A percentile compares a stretch with the other conserved stretches of the same genome.
Evolutionary conservation across 2,329 filamentous ascomycete species (phyloP).

Genomic region (Fusarium camptoceras): DNA sequence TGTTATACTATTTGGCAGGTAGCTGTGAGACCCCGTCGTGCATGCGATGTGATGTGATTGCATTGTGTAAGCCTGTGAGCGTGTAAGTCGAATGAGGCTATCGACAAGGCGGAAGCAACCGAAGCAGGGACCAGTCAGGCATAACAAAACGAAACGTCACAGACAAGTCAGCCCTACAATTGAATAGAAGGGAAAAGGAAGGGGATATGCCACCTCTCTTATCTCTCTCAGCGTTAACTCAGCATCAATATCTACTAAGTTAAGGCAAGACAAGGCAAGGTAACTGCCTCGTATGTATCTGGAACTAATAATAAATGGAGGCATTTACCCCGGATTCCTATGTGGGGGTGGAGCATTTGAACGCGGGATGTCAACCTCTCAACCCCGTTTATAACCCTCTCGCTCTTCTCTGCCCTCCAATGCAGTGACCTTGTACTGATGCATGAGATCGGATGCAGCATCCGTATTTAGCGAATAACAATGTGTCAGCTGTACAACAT

Average conservation of each 20-base stretch:
- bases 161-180: slow-evolving; percentile 1
- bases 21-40: background rate
- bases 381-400: slow-evolving; percentile 33
- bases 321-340: slow-evolving; percentile 38
- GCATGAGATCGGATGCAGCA: slow-evolving; percentile 32
- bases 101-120: slow-evolving; percentile 12
- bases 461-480: slow-evolving; percentile 17
- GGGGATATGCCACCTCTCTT: slow-evolving; percentile 13
- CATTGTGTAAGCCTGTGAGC: background rate
- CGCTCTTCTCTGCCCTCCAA: slow-evolving; percentile 24
- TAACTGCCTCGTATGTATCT: slow-evolving; percentile 32
- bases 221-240: slow-evolving; percentile 19
- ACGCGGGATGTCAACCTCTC: slow-evolving; percentile 36
- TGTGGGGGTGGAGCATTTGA: slow-evolving; percentile 45
- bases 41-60: slow-evolving; percentile 21
- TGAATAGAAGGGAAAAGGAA: background rate
- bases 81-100: slow-evolving; percentile 12
- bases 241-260: slow-evolving; percentile 13
- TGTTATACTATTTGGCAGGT: slow-evolving; percentile 2
- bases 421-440: slow-evolving; percentile 25
- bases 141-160: slow-evolving; percentile 6
- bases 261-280: background rate
- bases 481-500: slow-evolving; percentile 2
- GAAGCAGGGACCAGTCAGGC: slow-evolving; percentile 3
- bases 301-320: slow-evolving; percentile 33